phyloP scores from a whole-genome alignment of 257 asterid species.

The Nicotiana sylvestris region DNA sequence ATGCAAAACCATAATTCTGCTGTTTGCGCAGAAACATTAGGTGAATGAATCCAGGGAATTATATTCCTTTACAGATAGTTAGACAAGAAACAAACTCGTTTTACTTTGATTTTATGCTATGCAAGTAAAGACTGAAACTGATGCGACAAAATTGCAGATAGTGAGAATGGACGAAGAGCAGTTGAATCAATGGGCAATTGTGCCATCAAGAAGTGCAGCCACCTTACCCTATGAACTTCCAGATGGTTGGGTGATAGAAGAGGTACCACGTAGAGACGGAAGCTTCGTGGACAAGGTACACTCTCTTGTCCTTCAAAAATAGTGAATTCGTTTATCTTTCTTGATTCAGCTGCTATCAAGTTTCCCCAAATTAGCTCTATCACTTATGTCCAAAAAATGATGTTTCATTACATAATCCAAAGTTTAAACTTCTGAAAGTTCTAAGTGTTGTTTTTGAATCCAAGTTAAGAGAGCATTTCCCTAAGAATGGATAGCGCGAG shows the following conservation, averaged over 20 bases:
- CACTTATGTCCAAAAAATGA: not conserved
- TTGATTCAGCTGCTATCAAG: not conserved
- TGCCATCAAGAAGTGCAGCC: constrained; percentile 24
- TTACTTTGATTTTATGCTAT: not conserved
- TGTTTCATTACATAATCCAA: not conserved
- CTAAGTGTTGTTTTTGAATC: not conserved
- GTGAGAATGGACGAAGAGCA: constrained; percentile 33
- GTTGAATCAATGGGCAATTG: constrained; percentile 27
- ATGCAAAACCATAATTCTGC: not conserved
- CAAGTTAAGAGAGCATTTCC: not conserved
- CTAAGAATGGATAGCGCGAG: not conserved
- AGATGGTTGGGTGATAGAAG: constrained; percentile 78
- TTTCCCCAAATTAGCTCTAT: not conserved
- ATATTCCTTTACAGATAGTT: not conserved
- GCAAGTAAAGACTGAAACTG: not conserved
- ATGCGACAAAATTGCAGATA: constrained; percentile 18
- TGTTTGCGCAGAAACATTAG: not conserved
- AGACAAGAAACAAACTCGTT: not conserved
- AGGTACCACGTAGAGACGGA: constrained; percentile 47
- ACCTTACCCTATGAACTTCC: constrained; percentile 45
- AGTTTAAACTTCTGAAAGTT: not conserved
- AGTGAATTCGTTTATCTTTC: not conserved
- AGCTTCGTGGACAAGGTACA: constrained; percentile 46
- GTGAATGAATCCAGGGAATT: not conserved
- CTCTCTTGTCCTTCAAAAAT: not conserved